Percentiles rank a stretch among this genome's conserved stretches.
Conservation (phyloP, 352 stramenopile species). For the Nothophytophthora sp. region DNA sequence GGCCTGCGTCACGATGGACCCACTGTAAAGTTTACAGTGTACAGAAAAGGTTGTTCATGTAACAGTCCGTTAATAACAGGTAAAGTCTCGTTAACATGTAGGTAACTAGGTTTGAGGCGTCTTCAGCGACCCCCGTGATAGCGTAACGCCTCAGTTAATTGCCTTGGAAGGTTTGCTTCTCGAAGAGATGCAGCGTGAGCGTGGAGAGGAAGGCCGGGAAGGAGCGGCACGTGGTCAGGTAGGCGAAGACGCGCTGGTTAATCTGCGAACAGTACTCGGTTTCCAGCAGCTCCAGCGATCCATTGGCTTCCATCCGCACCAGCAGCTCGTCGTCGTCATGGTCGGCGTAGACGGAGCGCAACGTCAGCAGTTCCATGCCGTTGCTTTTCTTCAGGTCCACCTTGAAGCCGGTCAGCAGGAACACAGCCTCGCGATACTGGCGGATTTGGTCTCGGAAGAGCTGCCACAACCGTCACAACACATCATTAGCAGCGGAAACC, state of each 20-base stretch:
- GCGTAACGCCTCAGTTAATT: slow-evolving; percentile 27
- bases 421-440: slow-evolving; percentile 89
- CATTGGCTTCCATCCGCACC: slow-evolving; percentile 80
- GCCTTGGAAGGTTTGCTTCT: slow-evolving; percentile 90
- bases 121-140: background rate
- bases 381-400: slow-evolving; percentile 86
- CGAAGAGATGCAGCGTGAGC: slow-evolving; percentile 89
- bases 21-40: too few relatives aligned
- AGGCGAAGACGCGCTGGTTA: slow-evolving; percentile 35
- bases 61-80: background rate
- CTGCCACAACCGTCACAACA: slow-evolving; percentile 20
- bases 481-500: background rate
- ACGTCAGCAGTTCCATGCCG: slow-evolving; percentile 67
- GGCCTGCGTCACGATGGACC: background rate
- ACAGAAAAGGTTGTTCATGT: too few relatives aligned
- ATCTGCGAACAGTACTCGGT: slow-evolving; percentile 77
- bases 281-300: slow-evolving; percentile 80
- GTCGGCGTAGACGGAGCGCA: slow-evolving; percentile 85
- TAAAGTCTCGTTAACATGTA: background rate
- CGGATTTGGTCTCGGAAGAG: slow-evolving; percentile 89
- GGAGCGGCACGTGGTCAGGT: slow-evolving; percentile 71
- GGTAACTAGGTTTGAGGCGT: background rate
- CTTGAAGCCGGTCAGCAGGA: slow-evolving; percentile 89
- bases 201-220: slow-evolving; percentile 89
- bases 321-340: slow-evolving; percentile 85